Conservation (phyloP, 306 rosid species). For the Astragalus glycyphyllos region DNA sequence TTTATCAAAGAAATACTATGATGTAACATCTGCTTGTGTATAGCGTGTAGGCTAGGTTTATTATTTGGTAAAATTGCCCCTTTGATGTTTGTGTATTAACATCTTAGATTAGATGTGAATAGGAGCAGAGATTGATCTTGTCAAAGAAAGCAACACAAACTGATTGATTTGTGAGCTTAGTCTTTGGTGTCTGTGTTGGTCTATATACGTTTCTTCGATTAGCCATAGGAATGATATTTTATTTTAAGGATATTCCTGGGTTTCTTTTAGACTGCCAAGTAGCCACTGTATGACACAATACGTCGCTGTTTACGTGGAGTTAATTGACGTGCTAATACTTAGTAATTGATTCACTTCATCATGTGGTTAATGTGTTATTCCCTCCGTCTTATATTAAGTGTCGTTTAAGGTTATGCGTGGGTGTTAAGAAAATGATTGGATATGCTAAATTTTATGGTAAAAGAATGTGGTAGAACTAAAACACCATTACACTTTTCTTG, state of each 20-base stretch:
- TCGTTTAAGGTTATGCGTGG: too few species aligned
- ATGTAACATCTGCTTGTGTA: slow-evolving; percentile 41
- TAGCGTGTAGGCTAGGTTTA: slow-evolving; percentile 43
- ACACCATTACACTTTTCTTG: too few species aligned
- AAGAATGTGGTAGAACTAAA: too few species aligned
- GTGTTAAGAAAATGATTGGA: too few species aligned
- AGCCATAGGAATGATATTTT: not conserved
- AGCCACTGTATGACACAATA: too few species aligned
- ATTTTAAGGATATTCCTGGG: not conserved
- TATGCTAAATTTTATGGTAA: too few species aligned
- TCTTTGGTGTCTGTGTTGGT: not conserved
- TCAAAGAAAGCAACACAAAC: not conserved
- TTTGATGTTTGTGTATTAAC: slow-evolving; percentile 33
- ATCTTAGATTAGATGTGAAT: slow-evolving; percentile 30
- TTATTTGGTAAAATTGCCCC: slow-evolving; percentile 9
- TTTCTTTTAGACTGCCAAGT: too few species aligned
- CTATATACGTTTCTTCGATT: not conserved
- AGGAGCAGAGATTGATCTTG: not conserved
- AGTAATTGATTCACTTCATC: too few species aligned
- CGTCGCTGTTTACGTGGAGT: too few species aligned
- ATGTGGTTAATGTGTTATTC: too few species aligned
- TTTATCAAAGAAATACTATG: slow-evolving; percentile 9
- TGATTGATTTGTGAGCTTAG: slow-evolving; percentile 17
- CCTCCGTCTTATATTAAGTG: too few species aligned
- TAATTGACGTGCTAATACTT: too few species aligned